Evolutionary conservation across 805 yeast species (phyloP), one percentile per base, ranked within the genome.

Genomic region (Lipomyces oligophaga): DNA sequence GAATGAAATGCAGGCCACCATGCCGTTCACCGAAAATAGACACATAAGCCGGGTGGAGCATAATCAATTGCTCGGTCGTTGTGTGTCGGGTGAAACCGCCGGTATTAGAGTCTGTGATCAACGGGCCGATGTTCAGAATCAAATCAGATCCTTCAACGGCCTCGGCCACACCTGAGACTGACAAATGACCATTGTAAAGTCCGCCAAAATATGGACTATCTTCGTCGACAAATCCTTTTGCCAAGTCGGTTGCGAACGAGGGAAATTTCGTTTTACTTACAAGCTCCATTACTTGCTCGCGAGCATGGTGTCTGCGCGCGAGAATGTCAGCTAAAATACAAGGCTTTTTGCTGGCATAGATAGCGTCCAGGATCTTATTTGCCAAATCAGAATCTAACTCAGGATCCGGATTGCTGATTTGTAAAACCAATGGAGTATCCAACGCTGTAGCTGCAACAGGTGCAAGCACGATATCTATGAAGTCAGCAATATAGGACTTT

Each of bases 201-300:
- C 95, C 96, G 50, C 80, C 72, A 60, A 76, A 88, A 38, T 74
- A 70, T 5, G 74, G 69, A 49, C 73, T 69, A n/a, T 78, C 65
- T 67, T 88, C 97, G 65, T 88, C 81, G 33, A 88, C 65, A 20
- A 78, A 65, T 6, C 85, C 80, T 63, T 87, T 83, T 13, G 88
- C 94, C 76, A 77, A 77, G 41, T 75, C 71, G 0, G 88, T 77
- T 6, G 80, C 69, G 63, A 65, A 84, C 56, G 72, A 77, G 63
- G 78, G 81, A 41, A 60, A 74, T 41, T 68, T 67, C 51, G 85
- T 67, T 45, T 59, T 59, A 32, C 69, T 61, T 15, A 75, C 76
- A 34, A 89, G 68, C 20, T 70, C 58, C 50, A 76, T 72, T 42
- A 83, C 67, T 16, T 70, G 51, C 20, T 66, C 55, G 1, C 73